Conservation (phyloP, 768 basidiomycete species). For the Suillus hirtellus region DNA sequence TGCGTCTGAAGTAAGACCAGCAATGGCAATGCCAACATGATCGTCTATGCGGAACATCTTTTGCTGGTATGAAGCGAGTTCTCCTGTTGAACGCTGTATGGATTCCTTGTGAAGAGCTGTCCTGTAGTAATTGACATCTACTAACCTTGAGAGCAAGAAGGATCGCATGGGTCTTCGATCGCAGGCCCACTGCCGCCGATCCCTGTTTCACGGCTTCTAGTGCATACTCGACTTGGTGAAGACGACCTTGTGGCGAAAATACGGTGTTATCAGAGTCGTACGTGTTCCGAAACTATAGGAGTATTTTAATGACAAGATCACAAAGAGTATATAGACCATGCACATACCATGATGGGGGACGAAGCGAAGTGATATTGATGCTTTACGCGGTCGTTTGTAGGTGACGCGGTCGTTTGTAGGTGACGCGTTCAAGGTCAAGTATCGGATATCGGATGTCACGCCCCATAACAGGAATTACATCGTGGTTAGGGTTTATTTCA, state of each 20-base stretch:
- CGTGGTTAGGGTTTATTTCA: conserved; percentile 7
- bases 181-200: conserved; percentile 95
- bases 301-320: conserved; percentile 11
- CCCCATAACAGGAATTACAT: not conserved
- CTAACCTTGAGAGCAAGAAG: conserved; percentile 89
- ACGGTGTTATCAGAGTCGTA: conserved; percentile 99
- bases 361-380: conserved; percentile 16
- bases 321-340: not conserved
- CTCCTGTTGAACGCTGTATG: conserved; percentile 91
- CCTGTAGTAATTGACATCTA: conserved; percentile 1
- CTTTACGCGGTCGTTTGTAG: conserved; percentile 13
- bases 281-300: conserved; percentile 93
- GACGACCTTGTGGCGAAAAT: conserved; percentile 93
- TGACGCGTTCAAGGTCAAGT: conserved; percentile 34
- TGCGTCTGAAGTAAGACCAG: conserved; percentile 97
- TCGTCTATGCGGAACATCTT: conserved; percentile 99
- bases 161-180: conserved; percentile 93
- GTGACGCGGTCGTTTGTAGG: conserved; percentile 33
- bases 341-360: conserved; percentile 33
- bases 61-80: conserved; percentile 98
- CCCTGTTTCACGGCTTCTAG: conserved; percentile 99
- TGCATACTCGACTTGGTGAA: conserved; percentile 98
- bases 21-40: conserved; percentile 99
- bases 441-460: conserved; percentile 15
- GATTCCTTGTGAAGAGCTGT: conserved; percentile 11